These are phyloP conservation scores for Diaporthe nobilis DNA, from an alignment of 2,329 filamentous ascomycete species.

Conservation along the genomic window DNA sequence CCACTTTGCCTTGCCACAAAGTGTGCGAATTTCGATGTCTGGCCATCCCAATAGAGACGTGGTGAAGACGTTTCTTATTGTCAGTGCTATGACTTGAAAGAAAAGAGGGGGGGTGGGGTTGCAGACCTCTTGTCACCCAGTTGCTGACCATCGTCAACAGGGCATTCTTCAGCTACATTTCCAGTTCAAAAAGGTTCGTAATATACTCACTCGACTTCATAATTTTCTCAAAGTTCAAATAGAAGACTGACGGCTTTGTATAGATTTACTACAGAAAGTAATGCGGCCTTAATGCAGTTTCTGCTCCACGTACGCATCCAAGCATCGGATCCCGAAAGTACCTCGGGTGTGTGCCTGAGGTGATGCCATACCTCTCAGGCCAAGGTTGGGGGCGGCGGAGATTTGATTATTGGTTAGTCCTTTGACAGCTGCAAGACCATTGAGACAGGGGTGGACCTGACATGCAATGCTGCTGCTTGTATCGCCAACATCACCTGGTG, in stretches of 20 bases:
- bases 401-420: not conserved
- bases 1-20: not conserved
- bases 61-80: not conserved
- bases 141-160: constrained; percentile 58
- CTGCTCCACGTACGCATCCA: not conserved
- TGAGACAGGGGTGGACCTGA: constrained; percentile 23
- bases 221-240: not conserved
- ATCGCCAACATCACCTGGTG: not conserved
- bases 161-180: constrained; percentile 97
- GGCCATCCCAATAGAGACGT: not conserved
- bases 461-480: constrained; percentile 1
- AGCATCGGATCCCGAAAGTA: not conserved
- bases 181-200: constrained; percentile 92
- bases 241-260: constrained; percentile 43
- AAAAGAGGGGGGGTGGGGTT: not conserved
- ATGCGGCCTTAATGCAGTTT: constrained; percentile 35
- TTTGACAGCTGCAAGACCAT: constrained; percentile 14
- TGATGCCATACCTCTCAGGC: constrained; percentile 3
- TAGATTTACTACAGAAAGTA: constrained; percentile 72
- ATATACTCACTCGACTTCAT: constrained; percentile 41
- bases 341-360: not conserved
- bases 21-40: constrained; percentile 4
- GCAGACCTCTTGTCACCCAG: constrained; percentile 23
- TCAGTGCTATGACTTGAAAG: not conserved
- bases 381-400: constrained; percentile 10